Conservation (phyloP, 805 yeast species). For the Kluyveromyces wickerhamii region DNA sequence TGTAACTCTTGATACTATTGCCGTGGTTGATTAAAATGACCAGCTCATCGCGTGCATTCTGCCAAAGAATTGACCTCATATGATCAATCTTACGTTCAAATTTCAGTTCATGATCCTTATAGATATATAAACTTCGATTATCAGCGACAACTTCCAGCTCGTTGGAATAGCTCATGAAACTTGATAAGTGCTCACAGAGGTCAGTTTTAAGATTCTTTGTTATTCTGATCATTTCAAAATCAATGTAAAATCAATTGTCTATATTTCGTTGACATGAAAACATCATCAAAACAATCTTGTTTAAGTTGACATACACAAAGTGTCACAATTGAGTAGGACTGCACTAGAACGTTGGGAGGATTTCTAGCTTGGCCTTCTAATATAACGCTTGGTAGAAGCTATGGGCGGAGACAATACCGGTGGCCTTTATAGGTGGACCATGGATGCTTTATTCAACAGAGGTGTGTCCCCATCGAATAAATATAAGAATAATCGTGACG, state of each 20-base stretch:
- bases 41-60: not conserved
- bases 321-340: too few relatives aligned
- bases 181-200: not conserved
- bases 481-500: slow-evolving; percentile 23
- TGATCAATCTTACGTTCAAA: not conserved
- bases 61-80: not conserved
- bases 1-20: not conserved
- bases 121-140: not conserved
- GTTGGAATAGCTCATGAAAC: too few relatives aligned
- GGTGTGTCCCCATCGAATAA: slow-evolving; percentile 24
- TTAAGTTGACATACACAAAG: too few relatives aligned
- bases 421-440: slow-evolving; percentile 24
- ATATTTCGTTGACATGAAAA: slow-evolving; percentile 1
- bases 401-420: slow-evolving; percentile 9
- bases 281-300: too few relatives aligned
- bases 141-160: not conserved
- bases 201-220: not conserved
- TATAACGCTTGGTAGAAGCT: not conserved
- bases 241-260: not conserved
- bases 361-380: too few relatives aligned
- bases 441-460: slow-evolving; percentile 27
- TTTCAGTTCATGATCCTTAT: slow-evolving; percentile 1
- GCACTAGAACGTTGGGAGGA: too few relatives aligned
- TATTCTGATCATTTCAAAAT: too few relatives aligned
- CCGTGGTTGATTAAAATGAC: not conserved